phyloP scores from a whole-genome alignment of 2,329 filamentous ascomycete genomes.

The Gaeumannomyces tritici region DNA sequence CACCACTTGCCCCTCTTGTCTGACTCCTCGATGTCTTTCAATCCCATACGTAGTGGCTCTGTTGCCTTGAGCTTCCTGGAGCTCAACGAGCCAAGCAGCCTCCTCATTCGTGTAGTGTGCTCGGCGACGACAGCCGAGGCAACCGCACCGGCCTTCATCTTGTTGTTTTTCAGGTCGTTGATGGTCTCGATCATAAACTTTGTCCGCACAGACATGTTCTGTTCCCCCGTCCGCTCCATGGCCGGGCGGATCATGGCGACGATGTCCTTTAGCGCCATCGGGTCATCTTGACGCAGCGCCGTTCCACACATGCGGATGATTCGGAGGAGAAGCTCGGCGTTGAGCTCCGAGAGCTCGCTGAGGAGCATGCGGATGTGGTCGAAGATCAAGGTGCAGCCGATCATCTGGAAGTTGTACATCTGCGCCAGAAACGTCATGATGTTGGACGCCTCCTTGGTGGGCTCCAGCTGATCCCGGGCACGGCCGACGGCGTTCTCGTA shows the following conservation, averaged over 20 bases:
- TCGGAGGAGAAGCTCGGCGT: conserved; percentile 79
- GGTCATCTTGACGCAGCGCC: conserved; percentile 80
- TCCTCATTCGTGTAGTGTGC: conserved; percentile 82
- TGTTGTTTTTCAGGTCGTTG: conserved; percentile 89
- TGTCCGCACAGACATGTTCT: conserved; percentile 72
- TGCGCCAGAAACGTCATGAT: conserved; percentile 75
- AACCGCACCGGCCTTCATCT: conserved; percentile 59
- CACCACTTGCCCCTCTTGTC: conserved; percentile 95
- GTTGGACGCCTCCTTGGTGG: conserved; percentile 59
- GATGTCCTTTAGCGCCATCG: conserved; percentile 80
- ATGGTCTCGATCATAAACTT: conserved; percentile 98
- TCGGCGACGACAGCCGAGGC: conserved; percentile 68
- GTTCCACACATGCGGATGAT: conserved; percentile 75
- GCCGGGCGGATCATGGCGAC: conserved; percentile 68
- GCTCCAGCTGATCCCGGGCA: conserved; percentile 18
- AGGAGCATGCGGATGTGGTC: conserved; percentile 81
- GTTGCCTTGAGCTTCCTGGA: conserved; percentile 56
- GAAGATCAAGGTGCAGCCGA: conserved; percentile 75
- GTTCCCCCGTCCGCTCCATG: conserved; percentile 54
- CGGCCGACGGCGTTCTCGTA: conserved; percentile 38
- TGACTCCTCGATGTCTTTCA: conserved; percentile 72
- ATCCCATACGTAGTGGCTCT: conserved; percentile 72
- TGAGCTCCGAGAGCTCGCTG: conserved; percentile 65
- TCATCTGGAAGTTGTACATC: conserved; percentile 85
- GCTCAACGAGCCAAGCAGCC: conserved; percentile 72